phyloP scores from a whole-genome alignment of 1,284 basidiomycete species.

The Puccinia novopanici region DNA sequence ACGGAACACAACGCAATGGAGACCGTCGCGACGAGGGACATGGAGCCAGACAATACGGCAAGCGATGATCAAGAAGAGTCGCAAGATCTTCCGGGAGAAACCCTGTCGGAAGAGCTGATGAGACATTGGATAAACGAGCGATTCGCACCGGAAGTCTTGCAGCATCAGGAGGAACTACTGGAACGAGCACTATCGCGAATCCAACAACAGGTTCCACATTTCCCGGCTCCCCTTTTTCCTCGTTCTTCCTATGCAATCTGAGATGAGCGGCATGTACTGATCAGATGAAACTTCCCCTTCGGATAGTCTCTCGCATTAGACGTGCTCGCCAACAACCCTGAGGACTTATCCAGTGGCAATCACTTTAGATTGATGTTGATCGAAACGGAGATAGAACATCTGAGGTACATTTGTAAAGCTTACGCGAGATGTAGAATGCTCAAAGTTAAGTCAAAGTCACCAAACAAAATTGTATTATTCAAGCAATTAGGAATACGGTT shows the following conservation, averaged over 20 bases:
- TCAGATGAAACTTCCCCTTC: background rate
- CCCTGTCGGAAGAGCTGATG: conserved; percentile 29
- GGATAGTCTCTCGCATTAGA: conserved; percentile 41
- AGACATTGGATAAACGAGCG: conserved; percentile 48
- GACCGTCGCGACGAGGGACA: background rate
- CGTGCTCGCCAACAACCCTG: conserved; percentile 21
- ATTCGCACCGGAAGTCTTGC: conserved; percentile 45
- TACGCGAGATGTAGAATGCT: conserved; percentile 48
- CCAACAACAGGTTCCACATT: conserved; percentile 29
- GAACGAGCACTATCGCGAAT: conserved; percentile 29
- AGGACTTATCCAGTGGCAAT: conserved; percentile 35
- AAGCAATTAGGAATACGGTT: background rate
- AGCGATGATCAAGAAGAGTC: background rate
- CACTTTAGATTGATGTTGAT: conserved; percentile 48
- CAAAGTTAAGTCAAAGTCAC: conserved; percentile 29
- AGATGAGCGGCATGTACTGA: background rate
- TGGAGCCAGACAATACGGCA: background rate
- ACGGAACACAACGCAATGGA: background rate
- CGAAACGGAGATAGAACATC: conserved; percentile 46
- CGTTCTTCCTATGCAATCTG: background rate
- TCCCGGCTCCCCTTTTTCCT: background rate
- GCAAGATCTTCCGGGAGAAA: conserved; percentile 1
- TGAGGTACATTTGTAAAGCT: conserved; percentile 46
- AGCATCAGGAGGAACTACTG: conserved; percentile 39
- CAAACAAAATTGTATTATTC: background rate